Base-by-base conservation (phyloP, 2,329 filamentous ascomycete genomes). In the Sporothrix luriei region DNA sequence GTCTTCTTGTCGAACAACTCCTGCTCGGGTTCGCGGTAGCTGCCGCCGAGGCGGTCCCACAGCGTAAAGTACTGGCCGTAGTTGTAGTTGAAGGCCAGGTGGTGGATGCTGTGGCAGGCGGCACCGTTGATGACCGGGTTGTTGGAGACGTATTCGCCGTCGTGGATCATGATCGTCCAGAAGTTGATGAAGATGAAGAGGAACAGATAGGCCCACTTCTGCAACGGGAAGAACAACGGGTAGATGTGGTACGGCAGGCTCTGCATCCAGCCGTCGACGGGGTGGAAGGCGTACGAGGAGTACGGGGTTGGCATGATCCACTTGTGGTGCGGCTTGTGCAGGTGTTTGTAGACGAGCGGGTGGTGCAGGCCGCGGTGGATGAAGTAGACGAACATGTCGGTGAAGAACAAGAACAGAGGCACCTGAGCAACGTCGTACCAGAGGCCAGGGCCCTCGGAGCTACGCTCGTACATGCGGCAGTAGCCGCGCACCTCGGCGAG, bases 221-320 rank as follows among this genome's bases (percentile, higher is more conserved):
- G 92, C 43, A 98, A 86, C 0, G 94, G 94, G 80, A 97, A 95
- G 76, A 97, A 79, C 81, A 97, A 93, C 4, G 94, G 93, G 82
- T 94, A 97, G 74, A 97, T 75, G 82, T 98, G 94, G 82, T 98
- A 98, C 0, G 94, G 94, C 61, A 97, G 78, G 71, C 91, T 91
- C 83, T 98, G 94, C 13, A 89, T 86, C 81, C 90, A 97, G 77
- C 94, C 94, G 77, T 98, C 94, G 67, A 97, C 79, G 0, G 94
- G 94, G 83, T 98, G 93, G 86, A 98, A 98, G 70, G 94, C 94
- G 78, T 97, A 91, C 75, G 90, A 93, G 54, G 94, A 94, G 79
- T 88, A 97, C 0, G 94, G 94, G 3, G 93, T 97, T 3, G 94
- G 94, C 92, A 97, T 96, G 81, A 98, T 97, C 94, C 94, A 98